These are phyloP conservation scores for Planoprotostelium fungivorum DNA, from an alignment of 78 protist species.

Conservation along the genomic window DNA sequence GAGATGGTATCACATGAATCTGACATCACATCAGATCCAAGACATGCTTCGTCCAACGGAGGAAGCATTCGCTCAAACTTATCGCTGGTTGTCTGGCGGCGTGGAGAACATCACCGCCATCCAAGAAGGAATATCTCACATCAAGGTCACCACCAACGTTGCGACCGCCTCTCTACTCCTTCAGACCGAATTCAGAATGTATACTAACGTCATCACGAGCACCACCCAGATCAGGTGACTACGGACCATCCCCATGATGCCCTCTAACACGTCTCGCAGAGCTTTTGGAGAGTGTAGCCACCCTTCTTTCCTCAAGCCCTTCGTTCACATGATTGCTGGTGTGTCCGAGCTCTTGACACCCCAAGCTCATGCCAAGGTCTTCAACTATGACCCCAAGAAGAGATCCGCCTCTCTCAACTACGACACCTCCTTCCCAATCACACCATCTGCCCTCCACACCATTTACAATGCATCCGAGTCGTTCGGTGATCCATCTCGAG, in stretches of 20 bases:
- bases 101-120: background rate
- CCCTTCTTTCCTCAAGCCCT: slow-evolving; percentile 12
- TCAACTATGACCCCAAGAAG: slow-evolving; percentile 4
- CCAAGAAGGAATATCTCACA: slow-evolving; percentile 8
- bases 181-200: slow-evolving; percentile 13
- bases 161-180: slow-evolving; percentile 18
- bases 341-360: slow-evolving; percentile 25
- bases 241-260: background rate
- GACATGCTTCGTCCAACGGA: background rate
- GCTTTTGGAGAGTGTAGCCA: slow-evolving; percentile 16
- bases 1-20: too few species aligned
- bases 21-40: slow-evolving; percentile 3
- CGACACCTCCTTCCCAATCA: background rate
- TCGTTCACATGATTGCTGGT: slow-evolving; percentile 53
- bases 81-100: slow-evolving; percentile 11
- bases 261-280: slow-evolving; percentile 5
- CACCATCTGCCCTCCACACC: background rate
- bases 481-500: slow-evolving; percentile 26
- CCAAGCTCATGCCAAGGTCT: background rate
- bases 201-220: too few species aligned
- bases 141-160: slow-evolving; percentile 31
- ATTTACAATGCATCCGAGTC: slow-evolving; percentile 26
- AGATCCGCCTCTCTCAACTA: background rate
- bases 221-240: background rate
- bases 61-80: background rate